Evolutionary conservation across 1,284 basidiomycete species (phyloP).

Genomic region (Inonotus obliquus): DNA sequence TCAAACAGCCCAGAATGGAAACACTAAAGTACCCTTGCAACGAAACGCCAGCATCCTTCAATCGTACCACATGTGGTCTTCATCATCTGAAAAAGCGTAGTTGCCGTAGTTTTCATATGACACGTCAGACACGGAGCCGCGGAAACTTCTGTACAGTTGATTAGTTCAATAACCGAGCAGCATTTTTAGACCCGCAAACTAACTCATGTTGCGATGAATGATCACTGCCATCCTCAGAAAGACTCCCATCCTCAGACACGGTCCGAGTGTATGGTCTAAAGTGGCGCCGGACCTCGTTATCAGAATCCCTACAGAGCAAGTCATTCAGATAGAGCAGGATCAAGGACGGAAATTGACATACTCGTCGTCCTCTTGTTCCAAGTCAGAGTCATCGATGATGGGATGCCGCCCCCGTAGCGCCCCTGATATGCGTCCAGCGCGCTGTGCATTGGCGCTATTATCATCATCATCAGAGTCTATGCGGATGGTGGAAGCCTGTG

Average conservation of each 20-base stretch:
- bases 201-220: constrained; percentile 4
- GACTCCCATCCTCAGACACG: not conserved
- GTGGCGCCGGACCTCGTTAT: not conserved
- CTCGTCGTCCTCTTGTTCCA: not conserved
- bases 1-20: not conserved
- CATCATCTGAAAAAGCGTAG: constrained; percentile 6
- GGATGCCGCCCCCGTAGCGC: not conserved
- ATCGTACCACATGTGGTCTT: constrained; percentile 1
- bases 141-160: not conserved
- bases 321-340: not conserved
- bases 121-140: not conserved
- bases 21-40: not conserved
- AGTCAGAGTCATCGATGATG: not conserved
- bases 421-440: not conserved
- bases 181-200: too few relatives aligned
- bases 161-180: not conserved
- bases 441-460: not conserved
- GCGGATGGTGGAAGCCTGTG: not conserved
- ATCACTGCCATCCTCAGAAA: constrained; percentile 5
- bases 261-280: not conserved
- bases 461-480: constrained; percentile 8
- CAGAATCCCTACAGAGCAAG: not conserved
- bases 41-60: not conserved
- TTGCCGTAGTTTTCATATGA: constrained; percentile 5
- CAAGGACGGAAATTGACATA: not conserved